Evolutionary conservation across 2,329 filamentous ascomycete genomes (phyloP).

Genomic region (Cercospora beticola): DNA sequence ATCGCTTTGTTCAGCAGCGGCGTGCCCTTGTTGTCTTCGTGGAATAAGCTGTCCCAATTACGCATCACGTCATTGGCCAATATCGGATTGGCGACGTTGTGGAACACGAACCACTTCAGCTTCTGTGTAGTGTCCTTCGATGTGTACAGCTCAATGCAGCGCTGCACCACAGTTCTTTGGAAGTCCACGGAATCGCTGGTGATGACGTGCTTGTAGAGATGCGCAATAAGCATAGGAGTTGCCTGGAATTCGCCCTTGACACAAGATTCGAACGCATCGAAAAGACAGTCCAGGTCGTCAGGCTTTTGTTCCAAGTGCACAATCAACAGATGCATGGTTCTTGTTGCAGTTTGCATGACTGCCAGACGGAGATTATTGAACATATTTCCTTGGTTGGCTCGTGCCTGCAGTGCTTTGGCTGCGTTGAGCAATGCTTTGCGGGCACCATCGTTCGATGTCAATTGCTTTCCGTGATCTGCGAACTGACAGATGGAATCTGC

Average conservation of each 20-base stretch:
- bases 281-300: constrained; percentile 68
- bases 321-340: constrained; percentile 81
- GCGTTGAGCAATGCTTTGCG: constrained; percentile 62
- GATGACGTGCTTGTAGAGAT: constrained; percentile 83
- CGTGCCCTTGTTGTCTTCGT: constrained; percentile 58
- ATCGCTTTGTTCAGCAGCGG: constrained; percentile 81
- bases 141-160: constrained; percentile 84
- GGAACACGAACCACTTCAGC: constrained; percentile 89
- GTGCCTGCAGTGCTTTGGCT: constrained; percentile 75
- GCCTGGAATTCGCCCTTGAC: constrained; percentile 79
- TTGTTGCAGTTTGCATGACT: constrained; percentile 84
- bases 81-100: constrained; percentile 91
- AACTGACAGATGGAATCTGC: constrained; percentile 74
- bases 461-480: constrained; percentile 65
- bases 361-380: constrained; percentile 73
- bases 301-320: constrained; percentile 73
- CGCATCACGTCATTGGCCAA: constrained; percentile 94
- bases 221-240: constrained; percentile 72
- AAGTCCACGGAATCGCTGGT: constrained; percentile 81
- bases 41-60: constrained; percentile 61
- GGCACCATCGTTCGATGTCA: constrained; percentile 55
- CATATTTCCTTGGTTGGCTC: constrained; percentile 68
- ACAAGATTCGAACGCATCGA: constrained; percentile 78
- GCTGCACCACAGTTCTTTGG: constrained; percentile 76
- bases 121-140: constrained; percentile 76